Conservation (phyloP, 2,329 filamentous ascomycete species). For the Xenoacremonium recifei region DNA sequence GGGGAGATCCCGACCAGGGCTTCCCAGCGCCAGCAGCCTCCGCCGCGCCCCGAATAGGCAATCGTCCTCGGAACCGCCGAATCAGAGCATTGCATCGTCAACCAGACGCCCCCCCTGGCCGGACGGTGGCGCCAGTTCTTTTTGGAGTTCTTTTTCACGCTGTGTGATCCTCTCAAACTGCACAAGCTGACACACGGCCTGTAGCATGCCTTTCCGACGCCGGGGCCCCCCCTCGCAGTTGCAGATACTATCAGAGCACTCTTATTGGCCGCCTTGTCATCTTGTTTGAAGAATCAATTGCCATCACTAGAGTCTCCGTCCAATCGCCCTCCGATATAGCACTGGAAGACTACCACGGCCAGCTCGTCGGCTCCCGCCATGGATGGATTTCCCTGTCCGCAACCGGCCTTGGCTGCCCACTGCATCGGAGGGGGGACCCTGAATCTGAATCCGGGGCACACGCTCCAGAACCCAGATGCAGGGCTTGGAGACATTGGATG, state of each 20-base stretch:
- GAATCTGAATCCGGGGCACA: conserved; percentile 6
- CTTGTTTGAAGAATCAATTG: conserved; percentile 30
- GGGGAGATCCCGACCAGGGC: too few species aligned
- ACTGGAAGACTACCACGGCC: neutral
- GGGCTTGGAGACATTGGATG: neutral
- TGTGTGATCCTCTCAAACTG: too few species aligned
- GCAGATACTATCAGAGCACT: conserved; percentile 21
- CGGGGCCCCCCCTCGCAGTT: neutral
- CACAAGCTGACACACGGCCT: too few species aligned
- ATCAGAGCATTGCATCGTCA: too few species aligned
- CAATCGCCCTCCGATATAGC: conserved; percentile 14
- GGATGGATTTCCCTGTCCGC: neutral
- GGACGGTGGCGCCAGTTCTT: too few species aligned
- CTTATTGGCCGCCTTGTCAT: conserved; percentile 25
- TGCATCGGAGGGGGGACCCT: neutral
- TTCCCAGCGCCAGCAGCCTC: too few species aligned
- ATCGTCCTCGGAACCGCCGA: conserved; percentile 11
- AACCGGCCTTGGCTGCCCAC: neutral
- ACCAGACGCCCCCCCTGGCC: too few species aligned
- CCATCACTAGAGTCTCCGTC: conserved; percentile 17
- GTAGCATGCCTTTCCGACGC: too few species aligned
- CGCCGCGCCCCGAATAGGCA: conserved; percentile 15
- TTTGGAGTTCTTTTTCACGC: too few species aligned
- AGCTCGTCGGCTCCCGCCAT: conserved; percentile 2
- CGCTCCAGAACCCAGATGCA: neutral